Base-by-base conservation (phyloP, 2,329 filamentous ascomycete genomes). In the Elsinoe ampelina region DNA sequence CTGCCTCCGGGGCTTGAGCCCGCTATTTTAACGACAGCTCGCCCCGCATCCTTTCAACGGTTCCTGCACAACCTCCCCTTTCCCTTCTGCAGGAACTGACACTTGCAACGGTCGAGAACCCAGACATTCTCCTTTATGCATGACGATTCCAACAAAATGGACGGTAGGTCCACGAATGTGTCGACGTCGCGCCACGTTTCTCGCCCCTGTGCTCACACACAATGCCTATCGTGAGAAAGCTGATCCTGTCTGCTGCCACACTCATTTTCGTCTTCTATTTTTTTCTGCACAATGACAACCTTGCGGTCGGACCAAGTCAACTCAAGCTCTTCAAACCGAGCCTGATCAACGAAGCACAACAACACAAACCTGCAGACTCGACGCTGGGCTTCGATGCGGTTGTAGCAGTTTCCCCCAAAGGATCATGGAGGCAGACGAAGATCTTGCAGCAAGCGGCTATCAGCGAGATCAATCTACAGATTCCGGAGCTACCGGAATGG, bases 401-500 rank as follows among this genome's bases (percentile, higher is more conserved):
- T 26, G 55, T 71, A 19, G 70, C 69, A 13, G 70, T 74, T 13
- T 72, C 71, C 1, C 66, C 67, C 39, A 45, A 63, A 6, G 60
- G 57, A 19, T 73, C 70, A 3, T 66, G 67, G 12, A 65, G 71
- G 11, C 66, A 65, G 30, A 61, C 67, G 20, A 60, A 62, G 17
- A 65, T 73, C 6, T 55, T 72, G 10, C 67, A 68, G 58, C 68
- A 70, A 15, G 66, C 69, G 20, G 69, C 71, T 50, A 61, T 72
- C 42, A 71, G 70, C 30, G 65, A 65, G 10, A 58, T 74, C 58
- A 65, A 70, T 19, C 66, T 74, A 45, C 63, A 61, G 11, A 70
- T 74, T 17, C 71, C 72, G 1, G 52, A 60, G 1, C 70, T 73
- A 54, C 68, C 71, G 26, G 38, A 54, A 8, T 74, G 71, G 71